Base-by-base conservation (phyloP, 352 stramenopile species). In the Pythium brachiatum region DNA sequence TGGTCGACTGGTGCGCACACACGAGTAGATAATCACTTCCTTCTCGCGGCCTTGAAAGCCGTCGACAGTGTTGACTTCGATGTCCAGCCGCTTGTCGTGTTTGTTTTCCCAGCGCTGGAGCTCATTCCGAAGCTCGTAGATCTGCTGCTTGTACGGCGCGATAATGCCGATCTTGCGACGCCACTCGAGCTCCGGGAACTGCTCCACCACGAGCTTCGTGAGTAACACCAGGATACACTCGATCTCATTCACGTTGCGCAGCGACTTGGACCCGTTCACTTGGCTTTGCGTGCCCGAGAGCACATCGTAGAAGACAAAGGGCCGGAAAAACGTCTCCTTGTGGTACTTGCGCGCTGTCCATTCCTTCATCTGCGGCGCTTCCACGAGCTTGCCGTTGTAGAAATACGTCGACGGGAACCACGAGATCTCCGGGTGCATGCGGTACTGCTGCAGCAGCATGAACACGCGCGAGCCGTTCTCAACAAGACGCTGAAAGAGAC, bases 121-220 rank as follows among this genome's bases (percentile, higher is more conserved):
- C 21, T 95, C 70, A 20, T 74, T 78, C 18, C 91, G 78, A 18
- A 99, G 72, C 38, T 98, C 77, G 59, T 97, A 86, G 53, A 95
- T 88, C 68, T 99, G 97, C 34, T 97, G 97, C 70, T 99, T 99
- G 82, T 99, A 99, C 15, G 97, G 97, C 23, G 97, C 97, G 60
- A 99, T 99, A 32, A 99, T 84, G 47, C 93, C 97, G 36, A 99
- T 97, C 59, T 99, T 89, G 56, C 94, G 83, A 44, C 83, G 77
- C 80, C 83, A 90, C 26, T 90, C 77, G n/a, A 79, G 53, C 11
- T 70, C 53, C 2, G 81, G 70, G 50, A 79, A 89, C 68, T 98
- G 82, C 39, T 88, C 62, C 58, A 98, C 81, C 54, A 94, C 72
- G 13, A 86, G 97, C 70, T 98, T 95, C 34, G 99, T 74, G 8